A percentile compares a stretch with the other conserved stretches of the same genome.
phyloP scores from a whole-genome alignment of 2,329 filamentous ascomycete genomes.

The Pseudogymnoascus sp. region DNA sequence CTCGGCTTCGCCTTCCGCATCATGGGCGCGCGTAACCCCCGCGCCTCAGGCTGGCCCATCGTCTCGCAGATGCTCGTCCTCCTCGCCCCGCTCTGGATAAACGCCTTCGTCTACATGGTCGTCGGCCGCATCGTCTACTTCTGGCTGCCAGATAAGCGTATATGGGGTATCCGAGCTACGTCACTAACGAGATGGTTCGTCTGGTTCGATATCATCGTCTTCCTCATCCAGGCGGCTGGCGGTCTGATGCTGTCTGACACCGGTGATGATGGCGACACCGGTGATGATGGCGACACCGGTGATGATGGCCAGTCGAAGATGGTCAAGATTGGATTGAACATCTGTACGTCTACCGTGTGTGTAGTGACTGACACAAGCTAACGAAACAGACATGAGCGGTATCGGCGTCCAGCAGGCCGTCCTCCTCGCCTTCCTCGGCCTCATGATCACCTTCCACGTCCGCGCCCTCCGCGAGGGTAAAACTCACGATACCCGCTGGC shows the following conservation, averaged over 20 bases:
- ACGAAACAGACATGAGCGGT: slow-evolving; percentile 31
- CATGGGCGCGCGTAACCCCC: slow-evolving; percentile 30
- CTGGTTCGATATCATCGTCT: slow-evolving; percentile 39
- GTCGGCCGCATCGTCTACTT: slow-evolving; percentile 28
- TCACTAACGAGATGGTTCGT: slow-evolving; percentile 40
- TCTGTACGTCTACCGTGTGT: background rate
- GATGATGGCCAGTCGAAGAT: background rate
- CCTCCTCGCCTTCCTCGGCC: slow-evolving; percentile 27
- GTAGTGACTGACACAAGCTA: background rate
- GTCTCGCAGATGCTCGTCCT: slow-evolving; percentile 36
- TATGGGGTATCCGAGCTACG: slow-evolving; percentile 27
- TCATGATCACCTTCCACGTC: slow-evolving; percentile 27
- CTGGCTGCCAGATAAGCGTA: slow-evolving; percentile 30
- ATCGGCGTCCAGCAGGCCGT: slow-evolving; percentile 32
- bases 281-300: too few species aligned
- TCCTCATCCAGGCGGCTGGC: slow-evolving; percentile 39
- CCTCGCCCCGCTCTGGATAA: slow-evolving; percentile 27
- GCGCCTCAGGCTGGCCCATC: slow-evolving; percentile 25
- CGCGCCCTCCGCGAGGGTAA: slow-evolving; percentile 15
- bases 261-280: slow-evolving; percentile 18
- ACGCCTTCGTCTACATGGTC: slow-evolving; percentile 29
- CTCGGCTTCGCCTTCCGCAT: slow-evolving; percentile 21
- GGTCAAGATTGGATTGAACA: background rate
- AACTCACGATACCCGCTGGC: slow-evolving; percentile 12
- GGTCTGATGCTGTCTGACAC: slow-evolving; percentile 29